Evolutionary conservation across 345 rosid genomes (phyloP).

Genomic region (Trapa bicornis): DNA sequence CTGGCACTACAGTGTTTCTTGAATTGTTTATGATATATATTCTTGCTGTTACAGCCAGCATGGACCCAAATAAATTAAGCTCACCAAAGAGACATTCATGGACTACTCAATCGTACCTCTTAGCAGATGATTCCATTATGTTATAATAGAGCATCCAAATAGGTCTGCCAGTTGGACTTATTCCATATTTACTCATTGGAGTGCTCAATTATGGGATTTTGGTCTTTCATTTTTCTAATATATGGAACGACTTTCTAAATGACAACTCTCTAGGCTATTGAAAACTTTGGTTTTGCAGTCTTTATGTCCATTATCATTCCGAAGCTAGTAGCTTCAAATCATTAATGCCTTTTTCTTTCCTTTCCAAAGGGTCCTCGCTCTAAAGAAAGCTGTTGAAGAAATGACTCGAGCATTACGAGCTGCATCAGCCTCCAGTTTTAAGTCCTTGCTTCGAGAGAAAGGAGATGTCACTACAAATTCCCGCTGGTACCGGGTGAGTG

Average conservation of each 20-base stretch:
- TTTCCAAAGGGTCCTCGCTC: constrained; percentile 43
- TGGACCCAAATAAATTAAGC: too few relatives aligned
- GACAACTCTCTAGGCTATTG: constrained; percentile 13
- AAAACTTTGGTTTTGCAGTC: constrained; percentile 11
- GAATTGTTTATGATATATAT: too few relatives aligned
- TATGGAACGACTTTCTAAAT: not conserved
- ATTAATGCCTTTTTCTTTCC: not conserved
- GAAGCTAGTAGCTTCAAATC: constrained; percentile 11
- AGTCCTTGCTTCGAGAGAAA: constrained; percentile 64
- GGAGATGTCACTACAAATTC: constrained; percentile 53
- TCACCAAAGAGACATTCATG: too few relatives aligned
- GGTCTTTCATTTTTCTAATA: not conserved
- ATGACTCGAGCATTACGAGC: constrained; percentile 66
- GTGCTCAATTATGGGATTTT: not conserved
- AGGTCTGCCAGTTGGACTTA: too few relatives aligned
- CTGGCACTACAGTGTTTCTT: too few relatives aligned
- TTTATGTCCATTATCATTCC: constrained; percentile 18
- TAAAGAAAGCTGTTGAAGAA: constrained; percentile 66
- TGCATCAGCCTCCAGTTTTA: constrained; percentile 59
- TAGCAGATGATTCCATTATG: too few relatives aligned
- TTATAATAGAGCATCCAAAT: too few relatives aligned
- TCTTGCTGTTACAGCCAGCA: too few relatives aligned
- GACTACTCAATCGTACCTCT: too few relatives aligned
- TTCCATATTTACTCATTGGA: too few relatives aligned
- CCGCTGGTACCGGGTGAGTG: constrained; percentile 84